Percentiles rank a stretch among this genome's conserved stretches.
These are phyloP conservation scores for Byssochlamys sp. DNA, from an alignment of 2,329 filamentous ascomycete genomes.

Conservation along the genomic window DNA sequence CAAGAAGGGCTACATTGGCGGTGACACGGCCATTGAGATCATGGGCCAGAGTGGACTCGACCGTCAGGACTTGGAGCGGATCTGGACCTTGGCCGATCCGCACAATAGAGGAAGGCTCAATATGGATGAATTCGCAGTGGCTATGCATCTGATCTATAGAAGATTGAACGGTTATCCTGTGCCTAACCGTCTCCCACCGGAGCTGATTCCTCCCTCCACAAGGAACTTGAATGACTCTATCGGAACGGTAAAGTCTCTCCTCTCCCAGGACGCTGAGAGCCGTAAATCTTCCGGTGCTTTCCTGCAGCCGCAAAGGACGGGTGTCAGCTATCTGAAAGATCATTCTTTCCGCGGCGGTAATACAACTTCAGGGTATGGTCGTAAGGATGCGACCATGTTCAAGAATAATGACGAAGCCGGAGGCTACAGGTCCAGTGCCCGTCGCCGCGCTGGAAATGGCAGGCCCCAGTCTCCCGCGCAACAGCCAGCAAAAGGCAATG, in stretches of 20 bases:
- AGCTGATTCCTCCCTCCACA: constrained; percentile 88
- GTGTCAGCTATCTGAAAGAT: constrained; percentile 94
- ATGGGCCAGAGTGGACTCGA: constrained; percentile 92
- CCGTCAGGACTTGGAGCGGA: constrained; percentile 76
- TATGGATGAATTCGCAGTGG: constrained; percentile 92
- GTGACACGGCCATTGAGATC: constrained; percentile 89
- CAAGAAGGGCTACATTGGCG: constrained; percentile 81
- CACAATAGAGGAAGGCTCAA: constrained; percentile 90
- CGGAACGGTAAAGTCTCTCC: constrained; percentile 79
- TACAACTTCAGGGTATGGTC: constrained; percentile 48
- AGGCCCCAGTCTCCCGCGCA: constrained; percentile 70
- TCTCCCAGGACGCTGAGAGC: constrained; percentile 79
- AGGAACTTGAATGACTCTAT: constrained; percentile 88
- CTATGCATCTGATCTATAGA: constrained; percentile 97
- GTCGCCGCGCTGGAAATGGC: constrained; percentile 65
- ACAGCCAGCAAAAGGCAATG: constrained; percentile 53
- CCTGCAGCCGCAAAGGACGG: constrained; percentile 85
- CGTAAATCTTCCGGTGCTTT: constrained; percentile 83
- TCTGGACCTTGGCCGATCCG: constrained; percentile 91
- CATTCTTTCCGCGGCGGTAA: constrained; percentile 72
- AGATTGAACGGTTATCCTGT: constrained; percentile 93
- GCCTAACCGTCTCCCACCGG: constrained; percentile 74
- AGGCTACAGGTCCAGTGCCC: constrained; percentile 86
- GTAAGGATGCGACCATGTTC: constrained; percentile 93
- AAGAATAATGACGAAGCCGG: constrained; percentile 91